Percentiles rank a stretch among this genome's conserved stretches.
phyloP scores from a whole-genome alignment of 441 rosid genomes.

The Erodium chrysanthum region DNA sequence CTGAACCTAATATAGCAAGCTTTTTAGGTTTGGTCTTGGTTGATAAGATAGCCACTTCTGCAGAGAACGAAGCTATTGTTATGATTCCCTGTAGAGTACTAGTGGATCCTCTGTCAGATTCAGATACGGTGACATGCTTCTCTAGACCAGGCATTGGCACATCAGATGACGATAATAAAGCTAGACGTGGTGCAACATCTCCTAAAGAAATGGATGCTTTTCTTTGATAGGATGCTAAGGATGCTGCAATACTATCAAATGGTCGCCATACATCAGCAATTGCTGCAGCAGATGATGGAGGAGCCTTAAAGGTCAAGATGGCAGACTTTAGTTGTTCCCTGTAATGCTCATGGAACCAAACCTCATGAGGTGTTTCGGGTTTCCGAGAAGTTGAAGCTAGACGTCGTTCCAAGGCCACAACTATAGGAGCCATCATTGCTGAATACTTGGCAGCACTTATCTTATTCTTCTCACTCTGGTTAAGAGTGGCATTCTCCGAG shows the following conservation, averaged over 20 bases:
- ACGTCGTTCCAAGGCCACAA: slow-evolving; percentile 93
- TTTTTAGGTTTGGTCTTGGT: slow-evolving; percentile 97
- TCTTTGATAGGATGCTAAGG: slow-evolving; percentile 80
- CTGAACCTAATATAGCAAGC: slow-evolving; percentile 81
- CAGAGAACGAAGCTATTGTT: slow-evolving; percentile 71
- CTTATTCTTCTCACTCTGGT: slow-evolving; percentile 81
- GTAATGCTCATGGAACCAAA: slow-evolving; percentile 77
- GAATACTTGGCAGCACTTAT: slow-evolving; percentile 92
- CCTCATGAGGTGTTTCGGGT: slow-evolving; percentile 95
- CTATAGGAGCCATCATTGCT: slow-evolving; percentile 97
- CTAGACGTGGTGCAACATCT: slow-evolving; percentile 90
- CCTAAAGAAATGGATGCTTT: slow-evolving; percentile 72
- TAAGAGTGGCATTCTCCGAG: slow-evolving; percentile 78
- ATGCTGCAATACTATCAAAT: slow-evolving; percentile 79
- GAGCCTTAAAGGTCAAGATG: slow-evolving; percentile 67
- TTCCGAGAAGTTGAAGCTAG: slow-evolving; percentile 83
- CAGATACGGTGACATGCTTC: slow-evolving; percentile 52
- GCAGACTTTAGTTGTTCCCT: slow-evolving; percentile 63
- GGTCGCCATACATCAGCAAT: slow-evolving; percentile 93
- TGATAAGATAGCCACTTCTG: slow-evolving; percentile 65
- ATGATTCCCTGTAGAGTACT: slow-evolving; percentile 61
- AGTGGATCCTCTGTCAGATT: slow-evolving; percentile 39
- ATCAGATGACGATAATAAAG: slow-evolving; percentile 79
- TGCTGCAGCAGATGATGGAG: slow-evolving; percentile 66
- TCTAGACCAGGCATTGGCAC: slow-evolving; percentile 99